These are phyloP conservation scores for Pyronema omphalodes DNA, from an alignment of 495 filamentous ascomycete genomes.

Conservation along the genomic window DNA sequence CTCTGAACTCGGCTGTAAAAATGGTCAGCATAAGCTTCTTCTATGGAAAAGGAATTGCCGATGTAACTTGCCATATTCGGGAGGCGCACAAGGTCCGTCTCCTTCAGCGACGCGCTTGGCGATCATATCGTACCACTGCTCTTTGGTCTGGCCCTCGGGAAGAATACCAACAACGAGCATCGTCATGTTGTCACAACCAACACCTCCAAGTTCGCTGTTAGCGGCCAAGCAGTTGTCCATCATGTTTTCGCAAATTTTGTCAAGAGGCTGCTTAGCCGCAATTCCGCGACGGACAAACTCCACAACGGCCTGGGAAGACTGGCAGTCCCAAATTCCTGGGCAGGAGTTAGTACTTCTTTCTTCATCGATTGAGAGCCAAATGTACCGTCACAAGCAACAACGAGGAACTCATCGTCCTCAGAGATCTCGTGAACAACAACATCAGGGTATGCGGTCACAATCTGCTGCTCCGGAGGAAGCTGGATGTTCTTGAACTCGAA, in stretches of 20 bases:
- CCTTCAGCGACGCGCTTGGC: conserved; percentile 85
- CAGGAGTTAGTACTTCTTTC: conserved; percentile 19
- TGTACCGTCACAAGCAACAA: conserved; percentile 89
- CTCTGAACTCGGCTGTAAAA: conserved; percentile 80
- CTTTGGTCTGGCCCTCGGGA: conserved; percentile 63
- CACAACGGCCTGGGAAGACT: conserved; percentile 89
- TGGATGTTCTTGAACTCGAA: conserved; percentile 99
- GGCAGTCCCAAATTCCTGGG: conserved; percentile 96
- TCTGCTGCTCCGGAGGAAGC: conserved; percentile 87
- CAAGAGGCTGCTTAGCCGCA: conserved; percentile 80
- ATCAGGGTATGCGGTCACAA: conserved; percentile 91
- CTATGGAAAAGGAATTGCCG: conserved; percentile 11
- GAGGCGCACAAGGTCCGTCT: conserved; percentile 95
- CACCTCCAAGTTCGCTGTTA: conserved; percentile 92
- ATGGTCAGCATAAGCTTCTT: conserved; percentile 33
- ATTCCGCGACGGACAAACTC: conserved; percentile 95
- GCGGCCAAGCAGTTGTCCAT: conserved; percentile 98
- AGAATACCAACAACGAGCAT: conserved; percentile 84
- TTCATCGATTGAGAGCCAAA: background rate
- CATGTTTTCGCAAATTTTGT: conserved; percentile 96
- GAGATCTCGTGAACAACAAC: conserved; percentile 74
- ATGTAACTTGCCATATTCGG: conserved; percentile 86
- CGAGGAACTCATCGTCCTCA: conserved; percentile 90
- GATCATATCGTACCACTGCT: conserved; percentile 94
- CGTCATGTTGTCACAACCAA: conserved; percentile 99